Conservation (phyloP, 1,284 basidiomycete genomes). For the Vanrija sp. region DNA sequence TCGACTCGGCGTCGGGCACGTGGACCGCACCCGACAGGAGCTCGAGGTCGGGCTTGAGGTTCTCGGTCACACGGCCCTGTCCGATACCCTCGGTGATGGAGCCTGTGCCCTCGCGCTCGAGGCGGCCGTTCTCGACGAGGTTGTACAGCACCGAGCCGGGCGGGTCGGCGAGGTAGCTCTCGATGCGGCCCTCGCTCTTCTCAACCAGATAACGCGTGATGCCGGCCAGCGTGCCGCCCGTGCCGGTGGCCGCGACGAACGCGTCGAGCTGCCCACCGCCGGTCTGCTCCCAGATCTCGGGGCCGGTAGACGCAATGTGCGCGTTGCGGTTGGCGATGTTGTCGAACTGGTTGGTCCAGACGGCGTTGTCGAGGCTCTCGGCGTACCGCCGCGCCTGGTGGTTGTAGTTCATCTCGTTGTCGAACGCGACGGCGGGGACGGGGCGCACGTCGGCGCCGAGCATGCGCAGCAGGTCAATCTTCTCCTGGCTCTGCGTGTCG, state of each 20-base stretch:
- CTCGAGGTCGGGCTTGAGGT: conserved; percentile 78
- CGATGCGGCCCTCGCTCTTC: conserved; percentile 71
- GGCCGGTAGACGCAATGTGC: conserved; percentile 88
- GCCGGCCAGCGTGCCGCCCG: conserved; percentile 92
- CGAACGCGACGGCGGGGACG: conserved; percentile 93
- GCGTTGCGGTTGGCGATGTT: conserved; percentile 84
- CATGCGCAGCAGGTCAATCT: conserved; percentile 95
- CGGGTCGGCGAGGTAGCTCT: conserved; percentile 93
- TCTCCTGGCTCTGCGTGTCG: conserved; percentile 92
- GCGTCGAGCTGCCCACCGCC: conserved; percentile 70
- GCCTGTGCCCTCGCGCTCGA: conserved; percentile 71
- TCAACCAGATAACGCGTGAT: conserved; percentile 81
- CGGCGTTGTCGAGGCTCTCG: conserved; percentile 73
- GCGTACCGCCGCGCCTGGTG: conserved; percentile 94
- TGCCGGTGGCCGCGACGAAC: conserved; percentile 91
- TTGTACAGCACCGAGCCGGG: conserved; percentile 90
- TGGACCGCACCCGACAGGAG: conserved; percentile 77
- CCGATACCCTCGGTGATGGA: conserved; percentile 99
- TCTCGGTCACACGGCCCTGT: conserved; percentile 94
- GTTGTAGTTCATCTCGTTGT: conserved; percentile 96
- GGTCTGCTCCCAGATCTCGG: conserved; percentile 95
- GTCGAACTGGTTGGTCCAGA: conserved; percentile 99
- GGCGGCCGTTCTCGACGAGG: conserved; percentile 75
- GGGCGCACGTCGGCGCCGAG: conserved; percentile 93
- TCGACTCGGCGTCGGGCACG: conserved; percentile 84